Evolutionary conservation across 768 basidiomycete genomes (phyloP).

Genomic region (Dentipellis fragilis): DNA sequence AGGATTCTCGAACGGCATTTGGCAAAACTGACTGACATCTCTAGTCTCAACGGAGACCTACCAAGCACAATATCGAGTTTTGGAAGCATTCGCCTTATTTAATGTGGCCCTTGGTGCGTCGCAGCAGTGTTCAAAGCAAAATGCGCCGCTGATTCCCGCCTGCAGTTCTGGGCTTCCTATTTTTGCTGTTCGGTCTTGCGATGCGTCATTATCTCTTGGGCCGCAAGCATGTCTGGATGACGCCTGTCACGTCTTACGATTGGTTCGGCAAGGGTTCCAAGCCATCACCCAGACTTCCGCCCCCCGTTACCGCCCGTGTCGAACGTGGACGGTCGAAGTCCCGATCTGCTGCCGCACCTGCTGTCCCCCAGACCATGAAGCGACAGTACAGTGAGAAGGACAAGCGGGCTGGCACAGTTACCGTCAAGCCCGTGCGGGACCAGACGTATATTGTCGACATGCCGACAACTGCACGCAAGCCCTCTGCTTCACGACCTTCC

Average conservation of each 20-base stretch:
- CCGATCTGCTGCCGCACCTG: background rate
- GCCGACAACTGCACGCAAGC: background rate
- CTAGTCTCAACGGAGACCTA: constrained; percentile 78
- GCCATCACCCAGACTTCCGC: constrained; percentile 28
- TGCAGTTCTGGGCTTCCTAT: constrained; percentile 39
- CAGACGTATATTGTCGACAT: constrained; percentile 11
- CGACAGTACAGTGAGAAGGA: constrained; percentile 10
- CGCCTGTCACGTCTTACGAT: constrained; percentile 58
- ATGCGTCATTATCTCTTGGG: constrained; percentile 33
- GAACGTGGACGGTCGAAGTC: constrained; percentile 9
- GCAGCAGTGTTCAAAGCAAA: background rate
- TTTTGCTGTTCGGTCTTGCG: constrained; percentile 34
- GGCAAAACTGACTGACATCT: background rate
- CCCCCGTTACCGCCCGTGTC: constrained; percentile 28
- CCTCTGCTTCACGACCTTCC: background rate
- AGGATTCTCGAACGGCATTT: background rate
- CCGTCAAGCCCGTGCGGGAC: constrained; percentile 2
- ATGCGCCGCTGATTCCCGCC: constrained; percentile 7
- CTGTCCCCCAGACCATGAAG: background rate
- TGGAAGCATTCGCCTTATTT: constrained; percentile 72
- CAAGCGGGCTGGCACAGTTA: background rate
- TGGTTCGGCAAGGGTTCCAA: constrained; percentile 44
- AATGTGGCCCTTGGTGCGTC: constrained; percentile 61
- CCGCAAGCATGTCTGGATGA: constrained; percentile 50
- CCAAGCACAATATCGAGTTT: constrained; percentile 80